Conservation (phyloP, 805 yeast genomes). For the Schizosaccharomyces lindneri region DNA sequence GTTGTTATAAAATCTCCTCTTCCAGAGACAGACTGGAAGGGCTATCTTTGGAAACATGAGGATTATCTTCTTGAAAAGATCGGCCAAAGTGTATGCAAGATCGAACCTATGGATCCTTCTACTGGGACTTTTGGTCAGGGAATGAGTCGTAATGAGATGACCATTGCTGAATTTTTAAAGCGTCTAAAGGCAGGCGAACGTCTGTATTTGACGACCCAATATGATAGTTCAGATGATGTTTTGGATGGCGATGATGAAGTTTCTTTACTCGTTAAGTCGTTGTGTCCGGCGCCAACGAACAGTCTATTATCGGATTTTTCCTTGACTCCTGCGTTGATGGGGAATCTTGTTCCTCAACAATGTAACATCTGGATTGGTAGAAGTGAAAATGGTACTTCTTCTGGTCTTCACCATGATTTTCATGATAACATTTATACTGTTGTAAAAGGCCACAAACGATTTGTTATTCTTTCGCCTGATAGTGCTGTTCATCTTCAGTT, state of each 20-base stretch:
- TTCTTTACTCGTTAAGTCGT: neutral
- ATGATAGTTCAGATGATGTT: neutral
- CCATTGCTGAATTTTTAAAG: neutral
- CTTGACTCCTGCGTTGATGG: neutral
- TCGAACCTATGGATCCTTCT: neutral
- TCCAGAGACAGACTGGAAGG: conserved; percentile 1
- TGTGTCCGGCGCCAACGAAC: neutral
- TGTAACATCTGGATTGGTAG: conserved; percentile 1
- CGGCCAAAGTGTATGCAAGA: neutral
- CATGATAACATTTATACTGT: conserved; percentile 1
- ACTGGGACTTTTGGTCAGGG: neutral
- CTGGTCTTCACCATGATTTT: conserved; percentile 2
- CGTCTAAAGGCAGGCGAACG: neutral
- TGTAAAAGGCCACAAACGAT: neutral
- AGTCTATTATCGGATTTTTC: neutral
- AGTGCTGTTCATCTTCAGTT: neutral
- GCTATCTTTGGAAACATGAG: neutral
- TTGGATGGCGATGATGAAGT: neutral
- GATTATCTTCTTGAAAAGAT: neutral
- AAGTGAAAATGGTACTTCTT: neutral
- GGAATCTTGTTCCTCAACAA: conserved; percentile 1
- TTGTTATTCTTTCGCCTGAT: neutral
- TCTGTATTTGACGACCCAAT: conserved; percentile 1
- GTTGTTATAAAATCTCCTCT: neutral
- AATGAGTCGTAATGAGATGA: neutral